phyloP scores from a whole-genome alignment of 306 rosid species.

The Cucumis melo region DNA sequence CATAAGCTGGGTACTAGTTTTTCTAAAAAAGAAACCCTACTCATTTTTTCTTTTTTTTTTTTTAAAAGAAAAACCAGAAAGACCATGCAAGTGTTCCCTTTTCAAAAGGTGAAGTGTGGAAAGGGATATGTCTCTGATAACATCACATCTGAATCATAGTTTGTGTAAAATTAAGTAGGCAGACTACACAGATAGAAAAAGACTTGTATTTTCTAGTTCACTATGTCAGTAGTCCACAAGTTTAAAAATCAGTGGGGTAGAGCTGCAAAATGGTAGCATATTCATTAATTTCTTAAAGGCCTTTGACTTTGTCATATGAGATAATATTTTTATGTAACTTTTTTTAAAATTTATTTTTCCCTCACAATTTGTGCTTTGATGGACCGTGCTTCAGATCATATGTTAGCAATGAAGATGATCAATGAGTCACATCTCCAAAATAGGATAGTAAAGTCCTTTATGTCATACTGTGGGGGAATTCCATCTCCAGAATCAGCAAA shows the following conservation, averaged over 20 bases:
- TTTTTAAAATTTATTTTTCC: not conserved
- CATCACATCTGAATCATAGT: not conserved
- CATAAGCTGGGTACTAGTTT: not conserved
- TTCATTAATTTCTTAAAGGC: not conserved
- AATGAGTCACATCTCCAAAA: constrained; percentile 49
- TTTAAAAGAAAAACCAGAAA: not conserved
- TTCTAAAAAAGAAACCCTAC: not conserved
- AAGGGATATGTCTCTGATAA: not conserved
- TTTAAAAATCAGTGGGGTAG: not conserved
- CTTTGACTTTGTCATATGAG: not conserved
- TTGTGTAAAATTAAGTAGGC: not conserved
- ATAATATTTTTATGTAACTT: not conserved
- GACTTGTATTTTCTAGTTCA: not conserved
- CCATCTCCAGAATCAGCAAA: constrained; percentile 96
- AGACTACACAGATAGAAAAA: not conserved
- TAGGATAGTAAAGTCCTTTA: constrained; percentile 64
- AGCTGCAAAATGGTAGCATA: not conserved
- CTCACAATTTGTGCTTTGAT: not conserved
- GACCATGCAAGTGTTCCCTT: not conserved
- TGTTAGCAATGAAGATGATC: constrained; percentile 99
- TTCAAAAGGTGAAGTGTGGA: not conserved
- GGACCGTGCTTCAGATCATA: constrained; percentile 54
- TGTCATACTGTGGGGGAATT: constrained; percentile 86
- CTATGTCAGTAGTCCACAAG: not conserved
- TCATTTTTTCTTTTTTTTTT: not conserved